Evolutionary conservation across 768 basidiomycete genomes (phyloP).

Genomic region (Boletus insuetus): DNA sequence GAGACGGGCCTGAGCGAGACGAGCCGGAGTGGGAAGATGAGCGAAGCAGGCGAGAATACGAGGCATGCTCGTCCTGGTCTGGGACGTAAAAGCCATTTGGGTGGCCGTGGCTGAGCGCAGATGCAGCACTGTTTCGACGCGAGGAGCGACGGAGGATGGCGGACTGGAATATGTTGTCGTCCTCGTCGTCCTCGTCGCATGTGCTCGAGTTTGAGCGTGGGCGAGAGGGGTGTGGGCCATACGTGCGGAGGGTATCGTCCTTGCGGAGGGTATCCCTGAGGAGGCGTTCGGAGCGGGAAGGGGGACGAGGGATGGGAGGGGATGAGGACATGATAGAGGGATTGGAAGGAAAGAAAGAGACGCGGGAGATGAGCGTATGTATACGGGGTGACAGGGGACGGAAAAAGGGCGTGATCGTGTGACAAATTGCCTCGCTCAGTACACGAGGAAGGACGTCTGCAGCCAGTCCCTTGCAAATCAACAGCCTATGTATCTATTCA

Average conservation of each 20-base stretch:
- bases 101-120: slow-evolving; percentile 9
- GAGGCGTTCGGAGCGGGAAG: slow-evolving; percentile 53
- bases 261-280: slow-evolving; percentile 56
- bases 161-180: slow-evolving; percentile 28
- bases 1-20: slow-evolving; percentile 27
- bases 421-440: slow-evolving; percentile 14
- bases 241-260: slow-evolving; percentile 39
- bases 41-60: slow-evolving; percentile 24
- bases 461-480: neutral
- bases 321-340: slow-evolving; percentile 15
- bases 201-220: slow-evolving; percentile 26
- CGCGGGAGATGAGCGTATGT: slow-evolving; percentile 11
- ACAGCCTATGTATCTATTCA: neutral
- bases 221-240: slow-evolving; percentile 17
- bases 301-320: slow-evolving; percentile 31
- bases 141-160: slow-evolving; percentile 25
- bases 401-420: slow-evolving; percentile 25
- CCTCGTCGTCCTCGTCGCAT: slow-evolving; percentile 23
- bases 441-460: slow-evolving; percentile 11
- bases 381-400: slow-evolving; percentile 27
- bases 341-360: slow-evolving; percentile 4
- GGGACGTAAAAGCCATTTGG: slow-evolving; percentile 32
- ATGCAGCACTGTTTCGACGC: slow-evolving; percentile 21
- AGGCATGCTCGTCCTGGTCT: slow-evolving; percentile 28
- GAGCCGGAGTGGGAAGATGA: slow-evolving; percentile 28